Evolutionary conservation across 179 eudicot genomes (phyloP).

Genomic region (Drosera spatulata): DNA sequence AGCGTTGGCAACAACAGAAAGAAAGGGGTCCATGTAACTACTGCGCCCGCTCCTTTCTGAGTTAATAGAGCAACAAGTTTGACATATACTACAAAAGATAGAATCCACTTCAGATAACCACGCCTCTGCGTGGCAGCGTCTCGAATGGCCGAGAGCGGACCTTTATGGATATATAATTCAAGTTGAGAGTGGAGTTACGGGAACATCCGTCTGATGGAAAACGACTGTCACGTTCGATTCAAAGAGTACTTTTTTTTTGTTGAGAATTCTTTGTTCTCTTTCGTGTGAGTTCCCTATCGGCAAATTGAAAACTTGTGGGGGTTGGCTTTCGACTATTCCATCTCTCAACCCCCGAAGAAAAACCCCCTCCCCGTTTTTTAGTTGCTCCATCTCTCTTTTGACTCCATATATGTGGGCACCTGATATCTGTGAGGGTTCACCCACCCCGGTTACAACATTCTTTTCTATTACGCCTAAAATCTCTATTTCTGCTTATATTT

Average conservation of each 20-base stretch:
- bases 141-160: no score
- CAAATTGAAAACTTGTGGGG: conserved; percentile 2
- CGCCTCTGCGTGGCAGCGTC: no score
- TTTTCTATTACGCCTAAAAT: conserved; percentile 4
- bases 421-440: background rate
- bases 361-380: background rate
- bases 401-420: background rate
- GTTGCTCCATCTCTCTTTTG: background rate
- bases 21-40: conserved; percentile 8
- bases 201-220: conserved; percentile 12
- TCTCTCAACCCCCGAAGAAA: background rate
- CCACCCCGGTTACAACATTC: conserved; percentile 6
- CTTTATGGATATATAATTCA: no score
- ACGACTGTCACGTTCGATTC: conserved; percentile 6
- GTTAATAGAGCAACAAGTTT: conserved; percentile 8
- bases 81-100: conserved; percentile 10
- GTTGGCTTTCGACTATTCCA: background rate
- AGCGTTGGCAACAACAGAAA: background rate
- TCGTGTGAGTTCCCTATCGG: background rate
- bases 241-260: conserved; percentile 5
- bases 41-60: conserved; percentile 4
- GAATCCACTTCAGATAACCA: conserved; percentile 12
- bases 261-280: conserved; percentile 6
- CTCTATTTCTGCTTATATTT: conserved; percentile 4
- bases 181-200: conserved; percentile 13